Percentiles rank a stretch among this genome's conserved stretches.
phyloP scores from a whole-genome alignment of 2,329 filamentous ascomycete species.

The Lachnellula suecica region DNA sequence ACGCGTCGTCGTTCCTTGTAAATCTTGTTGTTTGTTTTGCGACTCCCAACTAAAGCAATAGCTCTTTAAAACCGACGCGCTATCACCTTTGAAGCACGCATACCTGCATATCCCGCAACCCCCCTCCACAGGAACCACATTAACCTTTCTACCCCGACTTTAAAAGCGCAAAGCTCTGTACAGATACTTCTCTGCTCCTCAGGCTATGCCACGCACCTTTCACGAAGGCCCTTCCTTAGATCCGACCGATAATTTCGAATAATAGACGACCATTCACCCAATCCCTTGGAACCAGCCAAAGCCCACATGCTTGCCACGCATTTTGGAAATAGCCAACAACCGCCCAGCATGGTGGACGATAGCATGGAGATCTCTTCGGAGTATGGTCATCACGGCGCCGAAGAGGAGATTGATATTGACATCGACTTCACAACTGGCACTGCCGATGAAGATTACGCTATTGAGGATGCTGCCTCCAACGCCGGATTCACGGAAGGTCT shows the following conservation, averaged over 20 bases:
- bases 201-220: background rate
- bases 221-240: background rate
- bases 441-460: constrained; percentile 54
- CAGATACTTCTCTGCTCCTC: background rate
- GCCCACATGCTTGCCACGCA: constrained; percentile 6
- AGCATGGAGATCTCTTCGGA: constrained; percentile 56
- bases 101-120: background rate
- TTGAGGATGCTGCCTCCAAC: constrained; percentile 47
- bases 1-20: background rate
- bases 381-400: constrained; percentile 35
- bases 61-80: background rate
- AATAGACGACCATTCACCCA: background rate
- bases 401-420: constrained; percentile 59
- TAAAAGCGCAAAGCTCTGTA: background rate
- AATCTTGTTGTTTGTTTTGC: background rate
- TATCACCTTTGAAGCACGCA: background rate
- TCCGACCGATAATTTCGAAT: background rate
- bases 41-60: background rate
- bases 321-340: constrained; percentile 1
- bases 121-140: background rate
- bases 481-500: constrained; percentile 37
- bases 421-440: constrained; percentile 47
- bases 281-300: background rate
- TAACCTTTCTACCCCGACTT: background rate
- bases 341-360: constrained; percentile 37